Base-by-base conservation (phyloP, 495 filamentous ascomycete genomes). In the Tetracladium marchalianum region DNA sequence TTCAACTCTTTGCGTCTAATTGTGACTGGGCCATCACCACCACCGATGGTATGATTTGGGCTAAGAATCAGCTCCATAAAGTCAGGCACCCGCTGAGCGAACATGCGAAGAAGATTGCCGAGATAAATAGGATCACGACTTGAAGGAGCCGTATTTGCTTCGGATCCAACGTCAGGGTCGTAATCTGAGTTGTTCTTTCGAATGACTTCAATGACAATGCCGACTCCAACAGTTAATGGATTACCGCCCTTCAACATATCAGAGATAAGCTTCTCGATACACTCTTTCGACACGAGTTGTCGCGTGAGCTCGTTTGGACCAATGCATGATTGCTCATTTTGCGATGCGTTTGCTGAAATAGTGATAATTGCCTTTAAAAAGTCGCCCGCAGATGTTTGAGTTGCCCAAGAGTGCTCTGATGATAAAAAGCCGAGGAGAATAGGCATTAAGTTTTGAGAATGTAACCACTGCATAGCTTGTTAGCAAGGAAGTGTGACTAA, bases 181-280 rank as follows among this genome's bases (percentile, higher is more conserved):
- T 99, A 99, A 63, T 99, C 92, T 0, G 93, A 97, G 58, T 99
- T 99, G 58, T 99, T 99, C 68, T 99, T 99, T 41, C 92, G 78
- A 56, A 99, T 99, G 22, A 99, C 92, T 62, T 99, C 92, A 52
- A 99, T 97, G 11, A 99, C 78, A 51, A 96, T 95, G 12, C 93
- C 92, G 24, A 99, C 92, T 15, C 92, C 93, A 34, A 97, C 94
- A 1, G 92, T 97, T 45, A 99, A 67, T 4, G 92, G 83, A 54
- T 97, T 97, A 35, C 92, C 93, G 22, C 92, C 92, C 31, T 81
- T 77, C 15, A 97, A 79, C 92, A 99, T 99, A 50, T 92, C 85
- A 18, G 70, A 68, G 46, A 96, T 85, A 11, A 99, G 73, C 39
- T 74, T 78, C 53, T 88, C 75, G 18, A 95, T 79, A 55, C 90